Base-by-base conservation (phyloP, 768 basidiomycete species). In the Dendrothele bispora region DNA sequence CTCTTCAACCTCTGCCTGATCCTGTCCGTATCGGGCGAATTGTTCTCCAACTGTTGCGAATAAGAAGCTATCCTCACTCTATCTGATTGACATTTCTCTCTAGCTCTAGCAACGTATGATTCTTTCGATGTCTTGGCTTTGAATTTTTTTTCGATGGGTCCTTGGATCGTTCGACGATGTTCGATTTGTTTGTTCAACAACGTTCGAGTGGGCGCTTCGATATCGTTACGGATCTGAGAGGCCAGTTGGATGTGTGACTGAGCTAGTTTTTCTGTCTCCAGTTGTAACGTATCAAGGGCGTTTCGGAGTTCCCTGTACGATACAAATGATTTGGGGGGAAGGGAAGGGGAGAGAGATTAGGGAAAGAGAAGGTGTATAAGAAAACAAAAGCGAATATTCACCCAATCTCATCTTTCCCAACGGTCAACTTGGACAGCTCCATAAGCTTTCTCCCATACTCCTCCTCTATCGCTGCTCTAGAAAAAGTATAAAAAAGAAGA, bases 21-120 rank as follows among this genome's bases (percentile, higher is more conserved):
- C 71, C 89, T 93, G 55, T 99, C 95, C 24, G 94, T 76, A 46
- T 98, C 95, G 59, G 84, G 86, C 27, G 95, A 95, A 64, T 98
- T 95, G 1, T 89, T 84, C 26, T 46, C n/a, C 25, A 87, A 80
- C 63, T 97, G 93, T 2, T 94, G 93, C 3, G 92, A 92, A 60
- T 89, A 94, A 1, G 88, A 86, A 59, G 95, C 98, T 73, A 98
- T 95, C 39, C 86, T 82, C 17, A 95, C 72, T 62, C 93, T 95
- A 59, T 98, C 95, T 38, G 76, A 72, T 66, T 97, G 91, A 69
- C 98, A 98, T 61, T 93, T 91, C 64, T 95, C 91, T 51, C 89
- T 82, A 2, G 97, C 91, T 64, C 93, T 93, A 56, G 74, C 73
- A 32, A 97, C 92, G 53, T 94, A 86, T 6, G 75, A 72, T 58